Percentiles rank a stretch among this genome's conserved stretches.
Evolutionary conservation across 2,329 filamentous ascomycete genomes (phyloP).

Genomic region (Lasiodiplodia sp.): DNA sequence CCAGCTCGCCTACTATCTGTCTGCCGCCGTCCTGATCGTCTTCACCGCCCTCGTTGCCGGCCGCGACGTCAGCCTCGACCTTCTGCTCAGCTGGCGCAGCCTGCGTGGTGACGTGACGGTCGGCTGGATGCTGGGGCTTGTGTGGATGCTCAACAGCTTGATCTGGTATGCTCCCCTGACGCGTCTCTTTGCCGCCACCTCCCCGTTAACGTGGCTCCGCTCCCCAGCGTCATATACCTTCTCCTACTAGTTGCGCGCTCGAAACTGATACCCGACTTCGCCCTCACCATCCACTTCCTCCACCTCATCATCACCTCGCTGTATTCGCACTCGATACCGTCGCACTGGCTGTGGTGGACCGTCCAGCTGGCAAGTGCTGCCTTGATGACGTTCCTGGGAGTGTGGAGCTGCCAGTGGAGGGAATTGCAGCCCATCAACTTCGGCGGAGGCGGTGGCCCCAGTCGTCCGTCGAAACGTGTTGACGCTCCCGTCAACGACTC

Average conservation of each 20-base stretch:
- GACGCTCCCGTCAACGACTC: conserved; percentile 33
- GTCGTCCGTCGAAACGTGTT: conserved; percentile 33
- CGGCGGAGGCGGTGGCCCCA: conserved; percentile 61
- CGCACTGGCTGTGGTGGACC: conserved; percentile 86
- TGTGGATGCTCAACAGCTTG: conserved; percentile 72
- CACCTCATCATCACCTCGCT: conserved; percentile 80
- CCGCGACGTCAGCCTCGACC: conserved; percentile 62
- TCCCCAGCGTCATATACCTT: conserved; percentile 77
- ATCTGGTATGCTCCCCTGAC: conserved; percentile 61
- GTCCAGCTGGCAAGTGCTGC: conserved; percentile 67
- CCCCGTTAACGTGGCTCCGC: conserved; percentile 18
- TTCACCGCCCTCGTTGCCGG: conserved; percentile 74
- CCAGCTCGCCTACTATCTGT: conserved; percentile 70
- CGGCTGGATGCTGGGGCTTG: conserved; percentile 72
- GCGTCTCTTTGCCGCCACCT: not conserved
- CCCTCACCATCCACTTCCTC: conserved; percentile 83
- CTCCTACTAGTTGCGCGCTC: conserved; percentile 84
- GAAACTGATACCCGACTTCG: conserved; percentile 95
- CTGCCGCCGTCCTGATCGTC: conserved; percentile 67
- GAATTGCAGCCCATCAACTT: conserved; percentile 91
- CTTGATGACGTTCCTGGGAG: conserved; percentile 74
- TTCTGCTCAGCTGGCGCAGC: conserved; percentile 69
- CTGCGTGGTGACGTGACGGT: conserved; percentile 72
- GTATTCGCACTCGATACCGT: conserved; percentile 79
- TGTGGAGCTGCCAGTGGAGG: conserved; percentile 91